Base-by-base conservation (phyloP, 768 basidiomycete genomes). In the Cyclocybe cylindracea region DNA sequence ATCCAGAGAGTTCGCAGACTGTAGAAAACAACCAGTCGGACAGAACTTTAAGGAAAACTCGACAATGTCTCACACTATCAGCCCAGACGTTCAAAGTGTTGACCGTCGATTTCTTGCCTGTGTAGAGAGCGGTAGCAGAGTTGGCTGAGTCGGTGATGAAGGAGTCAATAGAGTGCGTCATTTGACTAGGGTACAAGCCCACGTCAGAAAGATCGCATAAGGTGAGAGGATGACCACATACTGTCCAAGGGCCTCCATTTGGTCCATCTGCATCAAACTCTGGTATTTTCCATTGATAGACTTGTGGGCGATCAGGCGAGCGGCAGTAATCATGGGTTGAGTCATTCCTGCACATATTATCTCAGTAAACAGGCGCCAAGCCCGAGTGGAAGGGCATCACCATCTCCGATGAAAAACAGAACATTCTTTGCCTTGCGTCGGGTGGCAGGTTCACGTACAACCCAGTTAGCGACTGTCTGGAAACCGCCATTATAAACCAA, bases 131-230 rank as follows among this genome's bases (percentile, higher is more conserved):
- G 32, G 74, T 76, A 2, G 76, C 76, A 10, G 74, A 76, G 62
- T 77, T 77, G 2, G 76, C 76, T 4, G 76, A 77, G 60, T 77
- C 76, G 44, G 76, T 77, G 55, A 77, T 77, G 56, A 75, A 74
- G 1, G 76, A 76, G 51, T 77, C 76, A 14, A 77, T 66, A 1
- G 74, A 76, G 54, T 77, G 76, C 5, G 74, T 75, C 76, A 77
- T 77, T 67, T 77, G 76, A 44, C 74, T 74, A 37, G 11, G 44
- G 19, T 10, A 18, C 19, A 46, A 7, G 33, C 5, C 10, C 29
- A 37, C 7, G 42, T 57, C 33, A 37, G 46, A 33, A n/a, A 48
- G 32, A 13, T 49, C 10, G 8, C n/a, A 7, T 13, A 50, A 44
- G 16, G 10, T n/a, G 14, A 13, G 13, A 19, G 18, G 10, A 29